Evolutionary conservation across 306 rosid species (phyloP).

Genomic region (Cyclanthera cordifolia): DNA sequence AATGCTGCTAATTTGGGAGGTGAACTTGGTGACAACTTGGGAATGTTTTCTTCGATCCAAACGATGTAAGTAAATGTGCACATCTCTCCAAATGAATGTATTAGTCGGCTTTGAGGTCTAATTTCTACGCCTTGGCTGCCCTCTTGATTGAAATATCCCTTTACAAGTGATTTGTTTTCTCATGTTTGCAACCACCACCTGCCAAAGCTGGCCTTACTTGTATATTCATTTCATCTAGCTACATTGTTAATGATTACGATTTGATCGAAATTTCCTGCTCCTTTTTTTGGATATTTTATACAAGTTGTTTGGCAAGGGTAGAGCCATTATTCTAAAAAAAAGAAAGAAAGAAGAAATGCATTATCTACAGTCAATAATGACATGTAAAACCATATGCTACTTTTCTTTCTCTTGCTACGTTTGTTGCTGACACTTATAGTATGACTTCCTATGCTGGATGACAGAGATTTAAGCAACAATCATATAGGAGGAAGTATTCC

Average conservation of each 20-base stretch:
- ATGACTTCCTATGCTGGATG: slow-evolving; percentile 15
- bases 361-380: neutral
- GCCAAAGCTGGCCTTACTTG: neutral
- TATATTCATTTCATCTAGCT: neutral
- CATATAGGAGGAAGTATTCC: slow-evolving; percentile 86
- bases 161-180: neutral
- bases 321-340: neutral
- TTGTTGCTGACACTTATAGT: slow-evolving; percentile 5
- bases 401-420: neutral
- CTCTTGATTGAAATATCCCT: neutral
- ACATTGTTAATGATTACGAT: neutral
- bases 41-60: slow-evolving; percentile 45
- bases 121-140: neutral
- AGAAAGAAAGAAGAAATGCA: neutral
- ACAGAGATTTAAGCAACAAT: slow-evolving; percentile 83
- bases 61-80: slow-evolving; percentile 45
- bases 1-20: slow-evolving; percentile 86
- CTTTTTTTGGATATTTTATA: neutral
- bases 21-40: slow-evolving; percentile 58
- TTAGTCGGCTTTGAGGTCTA: neutral
- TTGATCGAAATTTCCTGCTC: neutral
- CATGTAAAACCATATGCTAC: slow-evolving; percentile 1
- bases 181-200: neutral
- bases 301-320: neutral
- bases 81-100: slow-evolving; percentile 4